Evolutionary conservation across 306 rosid genomes (phyloP), one percentile per base, ranked within the genome.

Genomic region (Trifolium pratense): DNA sequence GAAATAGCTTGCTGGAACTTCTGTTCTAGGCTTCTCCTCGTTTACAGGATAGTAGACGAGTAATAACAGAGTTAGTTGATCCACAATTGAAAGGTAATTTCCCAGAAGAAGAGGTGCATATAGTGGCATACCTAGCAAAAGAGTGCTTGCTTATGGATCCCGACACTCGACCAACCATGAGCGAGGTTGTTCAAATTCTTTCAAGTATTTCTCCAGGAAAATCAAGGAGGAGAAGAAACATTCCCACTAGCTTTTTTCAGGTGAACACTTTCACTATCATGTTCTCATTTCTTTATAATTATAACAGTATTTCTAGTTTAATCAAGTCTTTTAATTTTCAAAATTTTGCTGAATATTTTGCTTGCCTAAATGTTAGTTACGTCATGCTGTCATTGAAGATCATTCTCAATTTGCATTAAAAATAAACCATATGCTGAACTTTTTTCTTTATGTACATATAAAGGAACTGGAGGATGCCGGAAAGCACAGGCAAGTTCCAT

Each of bases 181-280:
- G 96, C 56, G 99, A 94, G 80, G 97, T 87, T 77, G 99, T 94
- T 86, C 99, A 94, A 84, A 89, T 94, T 74, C 96, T 94, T 75
- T 91, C 96, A 25, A 83, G 91, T 16, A 89, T 91, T 71, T 82
- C 89, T 34, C 97, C 96, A 0, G 94, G 85, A 49, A 89, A 87
- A 80, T 87, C 97, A 58, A 90, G 87, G 82, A 91, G 91, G 81
- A 88, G 88, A 74, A 77, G 79, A 83, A 87, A 80, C 71, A 79
- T 88, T 71, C 86, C 95, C 25, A 39, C 78, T 12, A 82, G 81
- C 71, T 73, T 87, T 75, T 86, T 85, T 75, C 95, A 82, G 96
- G 97, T 91, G 69, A 80, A 29, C 52, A 46, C 62, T 67, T 45
- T 55, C 76, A 14, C 59, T 25, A 25, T 59, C 36, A 20, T 75